Evolutionary conservation across 2,329 filamentous ascomycete genomes (phyloP).

Genomic region (Diaporthe batatas): DNA sequence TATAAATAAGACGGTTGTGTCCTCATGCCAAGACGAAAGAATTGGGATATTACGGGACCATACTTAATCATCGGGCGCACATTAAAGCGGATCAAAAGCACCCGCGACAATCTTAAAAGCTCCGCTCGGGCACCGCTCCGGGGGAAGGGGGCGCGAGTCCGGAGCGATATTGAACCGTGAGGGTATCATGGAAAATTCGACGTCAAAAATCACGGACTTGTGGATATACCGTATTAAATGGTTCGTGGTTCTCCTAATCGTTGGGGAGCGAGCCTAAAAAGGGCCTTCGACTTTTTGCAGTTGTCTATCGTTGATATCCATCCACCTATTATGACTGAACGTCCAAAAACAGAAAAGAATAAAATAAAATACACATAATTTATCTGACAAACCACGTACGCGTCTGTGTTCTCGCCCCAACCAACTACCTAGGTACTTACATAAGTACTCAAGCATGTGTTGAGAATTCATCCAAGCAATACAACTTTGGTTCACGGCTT

Average conservation of each 20-base stretch:
- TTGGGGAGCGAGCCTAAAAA: not conserved
- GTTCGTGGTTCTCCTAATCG: not conserved
- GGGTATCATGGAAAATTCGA: not conserved
- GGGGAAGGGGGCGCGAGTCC: too few relatives aligned
- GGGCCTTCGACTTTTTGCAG: not conserved
- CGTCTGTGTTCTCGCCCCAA: too few relatives aligned
- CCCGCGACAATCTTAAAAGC: constrained; percentile 19
- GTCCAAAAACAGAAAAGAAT: not conserved
- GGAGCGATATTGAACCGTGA: not conserved
- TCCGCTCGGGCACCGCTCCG: not conserved
- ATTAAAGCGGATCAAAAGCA: not conserved
- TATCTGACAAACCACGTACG: not conserved
- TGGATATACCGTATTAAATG: not conserved
- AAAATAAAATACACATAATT: not conserved
- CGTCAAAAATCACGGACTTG: not conserved
- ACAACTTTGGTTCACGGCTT: not conserved
- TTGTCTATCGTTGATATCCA: constrained; percentile 5
- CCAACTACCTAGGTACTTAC: too few relatives aligned
- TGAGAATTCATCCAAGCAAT: not conserved
- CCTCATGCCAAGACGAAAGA: constrained; percentile 6
- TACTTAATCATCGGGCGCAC: not conserved
- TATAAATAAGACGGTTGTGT: not conserved
- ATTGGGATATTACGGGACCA: not conserved
- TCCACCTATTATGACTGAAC: constrained; percentile 19
- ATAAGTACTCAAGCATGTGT: too few relatives aligned